Evolutionary conservation across 768 basidiomycete genomes (phyloP), one percentile per base, ranked within the genome.

Genomic region (Collybia mongolica): DNA sequence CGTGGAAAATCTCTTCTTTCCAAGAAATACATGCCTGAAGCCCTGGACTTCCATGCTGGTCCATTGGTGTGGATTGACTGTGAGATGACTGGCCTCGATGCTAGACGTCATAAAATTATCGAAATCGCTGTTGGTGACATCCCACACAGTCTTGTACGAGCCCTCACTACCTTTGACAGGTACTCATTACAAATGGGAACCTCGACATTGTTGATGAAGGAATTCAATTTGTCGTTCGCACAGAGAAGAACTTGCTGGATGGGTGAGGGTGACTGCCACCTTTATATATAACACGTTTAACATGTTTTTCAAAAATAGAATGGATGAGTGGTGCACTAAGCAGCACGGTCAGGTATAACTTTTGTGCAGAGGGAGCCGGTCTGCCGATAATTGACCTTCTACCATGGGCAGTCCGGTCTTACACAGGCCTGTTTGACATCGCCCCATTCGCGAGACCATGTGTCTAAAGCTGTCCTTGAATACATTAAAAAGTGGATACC

Each of bases 401-500:
- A 42, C 38, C 22, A n/a, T 40, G 40, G 19, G 37, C 55, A 91
- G 88, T 88, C 91, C 49, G 94, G 94, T 29, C 71, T 97, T 19
- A 94, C 92, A 0, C 66, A 80, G 60, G 84, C 87, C 2, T 96
- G 94, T 60, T 62, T 95, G 39, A 71, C 74, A 6, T 94, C 93
- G 2, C 78, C 82, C 0, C 71, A 89, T 59, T 72, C 81, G 1
- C 79, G 71, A 39, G 80, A 82, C 20, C 70, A 72, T 14, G 93
- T 93, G 2, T 68, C 80, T 9, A 60, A 74, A 18, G 65, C 75
- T 17, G 84, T 95, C 3, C 69, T 93, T 17, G 69, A 72, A 2
- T 97, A 98, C 63, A 82, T 98, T 62, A 83, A 88, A 68, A 82
- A 78, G 61, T 93, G 93, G 91, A 73, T 97, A 29, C 93, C 94